Conservation (phyloP, 306 rosid genomes). For the Geum urbanum region DNA sequence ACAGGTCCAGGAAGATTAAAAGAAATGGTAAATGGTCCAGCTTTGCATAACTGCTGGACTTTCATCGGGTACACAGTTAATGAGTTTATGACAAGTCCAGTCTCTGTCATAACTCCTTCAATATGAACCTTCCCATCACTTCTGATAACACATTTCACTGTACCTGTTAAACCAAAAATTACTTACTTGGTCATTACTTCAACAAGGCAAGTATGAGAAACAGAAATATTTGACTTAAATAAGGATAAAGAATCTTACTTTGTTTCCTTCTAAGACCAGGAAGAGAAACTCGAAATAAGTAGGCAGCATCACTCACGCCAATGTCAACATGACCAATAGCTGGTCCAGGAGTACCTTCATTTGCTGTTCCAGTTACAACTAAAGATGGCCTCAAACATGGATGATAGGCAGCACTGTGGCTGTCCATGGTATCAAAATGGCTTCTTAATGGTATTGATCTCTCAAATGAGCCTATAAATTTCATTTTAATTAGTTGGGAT, state of each 20-base stretch:
- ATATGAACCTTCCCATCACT: constrained; percentile 45
- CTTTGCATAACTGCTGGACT: constrained; percentile 46
- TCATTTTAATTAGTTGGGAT: neutral
- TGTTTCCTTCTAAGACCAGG: constrained; percentile 43
- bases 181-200: neutral
- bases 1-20: constrained; percentile 52
- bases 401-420: constrained; percentile 22
- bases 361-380: constrained; percentile 43
- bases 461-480: constrained; percentile 11
- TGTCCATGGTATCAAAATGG: constrained; percentile 26
- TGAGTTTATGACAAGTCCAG: constrained; percentile 29
- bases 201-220: neutral
- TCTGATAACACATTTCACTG: constrained; percentile 37
- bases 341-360: constrained; percentile 39
- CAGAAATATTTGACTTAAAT: neutral
- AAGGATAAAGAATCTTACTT: constrained; percentile 14
- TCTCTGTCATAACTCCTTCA: constrained; percentile 40
- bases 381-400: constrained; percentile 31
- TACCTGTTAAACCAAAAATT: constrained; percentile 25
- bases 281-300: neutral
- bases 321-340: constrained; percentile 47
- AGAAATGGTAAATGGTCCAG: constrained; percentile 45
- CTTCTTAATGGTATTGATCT: neutral
- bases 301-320: constrained; percentile 40
- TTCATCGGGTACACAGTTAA: constrained; percentile 31